phyloP scores from a whole-genome alignment of 2,329 filamentous ascomycete species.

The Trichoderma lentiforme region DNA sequence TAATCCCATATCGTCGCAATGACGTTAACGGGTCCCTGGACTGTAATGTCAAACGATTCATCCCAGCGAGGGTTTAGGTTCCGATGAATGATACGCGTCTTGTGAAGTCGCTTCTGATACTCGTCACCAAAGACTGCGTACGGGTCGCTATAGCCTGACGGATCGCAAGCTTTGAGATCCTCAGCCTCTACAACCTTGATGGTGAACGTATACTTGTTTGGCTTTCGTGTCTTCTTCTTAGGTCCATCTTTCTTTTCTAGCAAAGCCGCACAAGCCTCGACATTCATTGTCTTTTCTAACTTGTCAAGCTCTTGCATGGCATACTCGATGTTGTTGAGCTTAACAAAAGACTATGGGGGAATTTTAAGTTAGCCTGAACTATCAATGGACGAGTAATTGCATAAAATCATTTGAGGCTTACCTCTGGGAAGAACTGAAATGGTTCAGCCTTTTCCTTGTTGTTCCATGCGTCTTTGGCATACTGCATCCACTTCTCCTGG shows the following conservation, averaged over 20 bases:
- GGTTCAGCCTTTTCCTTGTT: constrained; percentile 91
- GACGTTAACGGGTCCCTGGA: constrained; percentile 84
- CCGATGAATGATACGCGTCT: constrained; percentile 86
- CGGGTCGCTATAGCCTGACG: constrained; percentile 89
- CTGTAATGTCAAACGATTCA: constrained; percentile 93
- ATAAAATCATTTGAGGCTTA: constrained; percentile 39
- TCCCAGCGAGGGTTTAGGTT: constrained; percentile 96
- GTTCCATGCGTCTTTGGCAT: constrained; percentile 90
- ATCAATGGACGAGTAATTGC: background rate
- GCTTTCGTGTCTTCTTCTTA: constrained; percentile 59
- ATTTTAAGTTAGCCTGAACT: background rate
- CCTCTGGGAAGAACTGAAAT: constrained; percentile 93
- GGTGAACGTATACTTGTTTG: constrained; percentile 92
- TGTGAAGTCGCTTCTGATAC: constrained; percentile 93
- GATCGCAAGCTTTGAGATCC: constrained; percentile 96
- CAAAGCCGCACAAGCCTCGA: constrained; percentile 82
- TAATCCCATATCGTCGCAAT: constrained; percentile 99
- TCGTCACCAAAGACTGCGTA: constrained; percentile 97
- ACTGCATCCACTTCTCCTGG: constrained; percentile 89
- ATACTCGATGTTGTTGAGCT: constrained; percentile 96
- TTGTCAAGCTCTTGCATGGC: constrained; percentile 89
- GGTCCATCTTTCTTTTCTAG: constrained; percentile 73
- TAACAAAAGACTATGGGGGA: constrained; percentile 75
- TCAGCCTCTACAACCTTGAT: constrained; percentile 98
- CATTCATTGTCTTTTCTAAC: constrained; percentile 84